Conservation (phyloP, 768 basidiomycete species). For the Naganishia kalamii region DNA sequence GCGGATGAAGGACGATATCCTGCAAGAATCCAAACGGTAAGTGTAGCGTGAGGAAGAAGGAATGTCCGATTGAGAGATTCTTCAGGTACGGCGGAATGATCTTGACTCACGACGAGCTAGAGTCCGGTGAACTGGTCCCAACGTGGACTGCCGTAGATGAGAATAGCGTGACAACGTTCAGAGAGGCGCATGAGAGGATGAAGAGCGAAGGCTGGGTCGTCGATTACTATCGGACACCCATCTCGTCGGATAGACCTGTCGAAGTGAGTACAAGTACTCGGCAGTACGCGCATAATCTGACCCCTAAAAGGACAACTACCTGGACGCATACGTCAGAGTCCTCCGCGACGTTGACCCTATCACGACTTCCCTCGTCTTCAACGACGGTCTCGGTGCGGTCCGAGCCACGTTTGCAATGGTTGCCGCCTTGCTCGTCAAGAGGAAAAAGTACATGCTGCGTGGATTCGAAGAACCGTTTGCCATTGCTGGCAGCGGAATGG, state of each 20-base stretch:
- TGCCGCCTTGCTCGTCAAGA: slow-evolving; percentile 77
- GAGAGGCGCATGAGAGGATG: slow-evolving; percentile 77
- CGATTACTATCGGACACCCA: slow-evolving; percentile 96
- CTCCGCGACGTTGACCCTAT: slow-evolving; percentile 74
- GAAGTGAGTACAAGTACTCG: slow-evolving; percentile 54
- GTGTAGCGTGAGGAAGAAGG: not conserved
- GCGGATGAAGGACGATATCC: slow-evolving; percentile 81
- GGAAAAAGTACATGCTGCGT: slow-evolving; percentile 61
- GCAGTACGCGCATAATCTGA: not conserved
- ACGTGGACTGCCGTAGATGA: slow-evolving; percentile 90
- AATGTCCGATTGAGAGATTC: not conserved
- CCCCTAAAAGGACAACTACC: slow-evolving; percentile 69
- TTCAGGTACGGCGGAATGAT: slow-evolving; percentile 78
- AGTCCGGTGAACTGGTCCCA: slow-evolving; percentile 68
- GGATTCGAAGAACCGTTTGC: slow-evolving; percentile 73
- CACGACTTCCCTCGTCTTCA: slow-evolving; percentile 78
- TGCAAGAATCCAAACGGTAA: slow-evolving; percentile 71
- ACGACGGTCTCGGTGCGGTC: slow-evolving; percentile 94
- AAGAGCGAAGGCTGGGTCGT: slow-evolving; percentile 80
- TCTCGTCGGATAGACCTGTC: slow-evolving; percentile 82
- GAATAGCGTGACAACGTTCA: slow-evolving; percentile 73
- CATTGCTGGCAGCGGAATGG: slow-evolving; percentile 35
- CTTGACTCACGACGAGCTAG: slow-evolving; percentile 87
- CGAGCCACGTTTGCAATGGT: slow-evolving; percentile 96
- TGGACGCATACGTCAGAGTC: slow-evolving; percentile 82